Percentiles rank a stretch among this genome's conserved stretches.
Evolutionary conservation across 805 yeast genomes (phyloP).

Genomic region (Yarrowia sp.): DNA sequence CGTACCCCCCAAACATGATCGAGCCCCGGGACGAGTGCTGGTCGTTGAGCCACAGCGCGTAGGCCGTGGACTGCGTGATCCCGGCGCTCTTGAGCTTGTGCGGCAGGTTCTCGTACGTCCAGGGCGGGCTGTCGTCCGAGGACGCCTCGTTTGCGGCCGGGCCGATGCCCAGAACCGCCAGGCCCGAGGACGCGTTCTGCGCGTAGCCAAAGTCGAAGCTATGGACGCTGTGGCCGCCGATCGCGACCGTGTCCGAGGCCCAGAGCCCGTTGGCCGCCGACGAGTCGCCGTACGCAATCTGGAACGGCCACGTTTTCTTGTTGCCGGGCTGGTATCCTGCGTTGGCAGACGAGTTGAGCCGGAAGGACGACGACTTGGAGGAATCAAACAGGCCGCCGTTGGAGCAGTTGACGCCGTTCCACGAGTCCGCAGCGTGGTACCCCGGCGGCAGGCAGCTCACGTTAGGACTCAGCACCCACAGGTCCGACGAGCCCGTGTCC

Average conservation of each 20-base stretch:
- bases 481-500: slow-evolving; percentile 9
- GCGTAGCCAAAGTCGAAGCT: slow-evolving; percentile 73
- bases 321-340: background rate
- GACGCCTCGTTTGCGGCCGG: slow-evolving; percentile 37
- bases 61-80: slow-evolving; percentile 41
- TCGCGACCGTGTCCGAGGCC: slow-evolving; percentile 57
- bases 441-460: background rate
- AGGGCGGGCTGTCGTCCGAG: slow-evolving; percentile 19
- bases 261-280: slow-evolving; percentile 49
- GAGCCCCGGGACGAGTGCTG: slow-evolving; percentile 32
- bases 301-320: slow-evolving; percentile 35
- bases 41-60: slow-evolving; percentile 45
- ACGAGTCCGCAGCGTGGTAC: background rate
- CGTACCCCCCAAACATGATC: slow-evolving; percentile 34
- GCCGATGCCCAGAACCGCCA: slow-evolving; percentile 50
- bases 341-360: slow-evolving; percentile 31
- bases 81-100: slow-evolving; percentile 42
- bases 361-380: background rate
- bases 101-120: slow-evolving; percentile 38
- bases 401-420: slow-evolving; percentile 3
- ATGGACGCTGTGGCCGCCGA: slow-evolving; percentile 50
- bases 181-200: slow-evolving; percentile 56
- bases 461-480: background rate
- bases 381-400: background rate
- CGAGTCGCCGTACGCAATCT: slow-evolving; percentile 45